Evolutionary conservation across 345 rosid species (phyloP).

Genomic region (Trapa incisa): DNA sequence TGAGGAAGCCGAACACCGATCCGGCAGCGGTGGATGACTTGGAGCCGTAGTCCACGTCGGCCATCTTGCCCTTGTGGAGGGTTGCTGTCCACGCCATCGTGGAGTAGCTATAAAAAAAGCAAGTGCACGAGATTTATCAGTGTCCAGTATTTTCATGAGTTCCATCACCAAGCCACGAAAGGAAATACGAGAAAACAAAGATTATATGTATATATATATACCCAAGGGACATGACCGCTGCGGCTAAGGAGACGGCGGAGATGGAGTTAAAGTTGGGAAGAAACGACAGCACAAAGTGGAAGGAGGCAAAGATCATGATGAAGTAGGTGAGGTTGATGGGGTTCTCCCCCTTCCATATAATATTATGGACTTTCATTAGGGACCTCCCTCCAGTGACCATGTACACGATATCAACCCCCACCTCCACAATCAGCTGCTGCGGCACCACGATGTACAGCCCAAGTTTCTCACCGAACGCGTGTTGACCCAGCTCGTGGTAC

Average conservation of each 20-base stretch:
- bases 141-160: too few relatives aligned
- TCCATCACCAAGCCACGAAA: too few relatives aligned
- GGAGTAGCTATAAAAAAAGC: constrained; percentile 46
- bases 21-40: constrained; percentile 27
- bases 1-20: constrained; percentile 43
- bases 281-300: constrained; percentile 59
- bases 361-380: constrained; percentile 35
- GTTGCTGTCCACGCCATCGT: constrained; percentile 67
- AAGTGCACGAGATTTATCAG: neutral
- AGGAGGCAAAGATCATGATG: constrained; percentile 63
- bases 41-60: constrained; percentile 38
- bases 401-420: constrained; percentile 63
- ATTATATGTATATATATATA: too few relatives aligned
- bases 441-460: constrained; percentile 25
- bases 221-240: constrained; percentile 77
- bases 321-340: constrained; percentile 38
- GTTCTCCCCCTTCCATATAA: constrained; percentile 20
- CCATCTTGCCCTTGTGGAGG: constrained; percentile 36
- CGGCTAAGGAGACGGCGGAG: constrained; percentile 61
- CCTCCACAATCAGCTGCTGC: constrained; percentile 53
- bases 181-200: too few relatives aligned
- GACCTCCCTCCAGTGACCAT: constrained; percentile 84
- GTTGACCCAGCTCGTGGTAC: too few relatives aligned
- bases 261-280: constrained; percentile 76
- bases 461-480: too few relatives aligned